Percentiles rank a stretch among this genome's conserved stretches.
Conservation (phyloP, 768 basidiomycete species). For the Suillus sp. region DNA sequence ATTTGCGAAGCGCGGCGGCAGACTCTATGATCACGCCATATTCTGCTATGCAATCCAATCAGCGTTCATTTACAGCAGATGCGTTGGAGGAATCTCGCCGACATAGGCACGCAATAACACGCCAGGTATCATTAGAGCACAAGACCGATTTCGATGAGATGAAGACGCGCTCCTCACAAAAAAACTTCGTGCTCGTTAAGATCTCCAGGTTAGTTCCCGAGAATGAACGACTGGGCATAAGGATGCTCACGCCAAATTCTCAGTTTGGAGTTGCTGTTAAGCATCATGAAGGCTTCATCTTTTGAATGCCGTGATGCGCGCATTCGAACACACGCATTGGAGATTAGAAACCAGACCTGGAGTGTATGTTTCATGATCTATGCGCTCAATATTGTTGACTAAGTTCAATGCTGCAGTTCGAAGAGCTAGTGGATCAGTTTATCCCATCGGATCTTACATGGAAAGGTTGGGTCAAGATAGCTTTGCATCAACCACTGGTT, state of each 20-base stretch:
- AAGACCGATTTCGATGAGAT: slow-evolving; percentile 74
- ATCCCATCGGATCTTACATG: slow-evolving; percentile 77
- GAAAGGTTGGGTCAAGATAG: slow-evolving; percentile 84
- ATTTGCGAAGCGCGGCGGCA: slow-evolving; percentile 52
- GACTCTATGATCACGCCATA: slow-evolving; percentile 29
- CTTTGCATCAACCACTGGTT: slow-evolving; percentile 75
- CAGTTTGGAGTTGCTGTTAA: slow-evolving; percentile 73
- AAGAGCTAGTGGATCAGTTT: slow-evolving; percentile 78
- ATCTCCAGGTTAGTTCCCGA: slow-evolving; percentile 58
- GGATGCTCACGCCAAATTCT: slow-evolving; percentile 17
- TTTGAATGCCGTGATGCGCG: slow-evolving; percentile 80
- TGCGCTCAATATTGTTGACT: slow-evolving; percentile 14
- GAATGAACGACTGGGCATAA: neutral
- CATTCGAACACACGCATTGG: slow-evolving; percentile 77
- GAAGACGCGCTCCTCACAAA: slow-evolving; percentile 78
- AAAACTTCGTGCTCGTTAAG: slow-evolving; percentile 80
- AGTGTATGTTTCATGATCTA: slow-evolving; percentile 54
- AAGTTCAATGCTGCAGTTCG: slow-evolving; percentile 51
- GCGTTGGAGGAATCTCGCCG: slow-evolving; percentile 25
- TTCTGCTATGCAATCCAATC: slow-evolving; percentile 14
- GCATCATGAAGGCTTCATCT: slow-evolving; percentile 81
- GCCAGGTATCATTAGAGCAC: slow-evolving; percentile 6
- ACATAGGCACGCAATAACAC: slow-evolving; percentile 17
- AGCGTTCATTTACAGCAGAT: slow-evolving; percentile 17
- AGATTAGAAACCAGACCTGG: slow-evolving; percentile 81